phyloP scores from a whole-genome alignment of 305 asterid species.

The Andrographis paniculata region DNA sequence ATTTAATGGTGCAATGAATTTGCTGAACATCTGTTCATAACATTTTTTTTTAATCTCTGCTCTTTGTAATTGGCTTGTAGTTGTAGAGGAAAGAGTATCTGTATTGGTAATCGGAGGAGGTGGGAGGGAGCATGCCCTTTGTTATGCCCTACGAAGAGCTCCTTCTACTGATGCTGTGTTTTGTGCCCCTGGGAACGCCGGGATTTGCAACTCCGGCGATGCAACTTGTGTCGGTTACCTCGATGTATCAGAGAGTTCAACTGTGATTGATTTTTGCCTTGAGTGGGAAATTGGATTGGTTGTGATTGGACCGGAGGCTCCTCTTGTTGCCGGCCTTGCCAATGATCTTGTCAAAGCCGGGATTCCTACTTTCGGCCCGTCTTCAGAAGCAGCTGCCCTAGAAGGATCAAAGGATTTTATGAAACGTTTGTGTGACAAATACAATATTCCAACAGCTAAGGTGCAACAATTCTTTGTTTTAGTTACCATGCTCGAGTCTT shows the following conservation, averaged over 20 bases:
- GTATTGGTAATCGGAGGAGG: slow-evolving; percentile 98
- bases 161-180: slow-evolving; percentile 79
- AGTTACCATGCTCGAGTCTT: background rate
- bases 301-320: slow-evolving; percentile 94
- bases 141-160: slow-evolving; percentile 68
- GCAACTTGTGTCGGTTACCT: slow-evolving; percentile 80
- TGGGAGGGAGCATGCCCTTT: slow-evolving; percentile 94
- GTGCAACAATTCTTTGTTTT: slow-evolving; percentile 22
- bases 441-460: slow-evolving; percentile 95
- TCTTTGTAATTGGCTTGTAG: slow-evolving; percentile 28
- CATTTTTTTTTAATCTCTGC: slow-evolving; percentile 3
- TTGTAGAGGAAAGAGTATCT: slow-evolving; percentile 56
- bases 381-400: slow-evolving; percentile 94
- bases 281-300: slow-evolving; percentile 80
- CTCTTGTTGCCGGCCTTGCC: slow-evolving; percentile 90
- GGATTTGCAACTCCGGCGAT: slow-evolving; percentile 74
- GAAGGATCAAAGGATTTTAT: slow-evolving; percentile 95
- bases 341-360: slow-evolving; percentile 84
- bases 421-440: slow-evolving; percentile 88
- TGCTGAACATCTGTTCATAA: background rate
- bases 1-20: background rate
- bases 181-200: slow-evolving; percentile 97
- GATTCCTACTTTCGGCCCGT: slow-evolving; percentile 85
- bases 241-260: slow-evolving; percentile 55
- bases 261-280: slow-evolving; percentile 73